Percentiles rank a stretch among this genome's conserved stretches.
Evolutionary conservation across 2,329 filamentous ascomycete species (phyloP).

Genomic region (Helotiales sp.): DNA sequence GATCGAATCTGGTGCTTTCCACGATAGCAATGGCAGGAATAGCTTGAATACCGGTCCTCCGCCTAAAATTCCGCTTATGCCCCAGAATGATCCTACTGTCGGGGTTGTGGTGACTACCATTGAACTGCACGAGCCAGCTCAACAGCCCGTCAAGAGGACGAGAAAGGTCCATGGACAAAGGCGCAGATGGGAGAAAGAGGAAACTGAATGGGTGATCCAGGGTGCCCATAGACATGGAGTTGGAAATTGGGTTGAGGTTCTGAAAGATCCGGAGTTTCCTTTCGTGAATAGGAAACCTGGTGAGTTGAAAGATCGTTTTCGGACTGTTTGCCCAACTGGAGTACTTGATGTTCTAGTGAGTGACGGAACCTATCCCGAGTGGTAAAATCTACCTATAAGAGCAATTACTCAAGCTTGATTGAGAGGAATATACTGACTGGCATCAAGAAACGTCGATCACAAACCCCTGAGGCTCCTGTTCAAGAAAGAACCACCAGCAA

Average conservation of each 20-base stretch:
- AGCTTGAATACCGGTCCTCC: conserved; percentile 40
- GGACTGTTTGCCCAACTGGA: conserved; percentile 68
- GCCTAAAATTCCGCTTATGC: conserved; percentile 26
- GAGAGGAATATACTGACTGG: conserved; percentile 59
- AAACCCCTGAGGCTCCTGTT: conserved; percentile 11
- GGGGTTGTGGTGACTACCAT: background rate
- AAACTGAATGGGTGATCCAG: conserved; percentile 65
- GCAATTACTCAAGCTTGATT: conserved; percentile 53
- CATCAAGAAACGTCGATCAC: conserved; percentile 26
- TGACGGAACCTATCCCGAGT: conserved; percentile 22
- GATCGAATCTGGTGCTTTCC: conserved; percentile 45
- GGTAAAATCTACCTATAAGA: conserved; percentile 46
- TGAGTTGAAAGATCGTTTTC: conserved; percentile 69
- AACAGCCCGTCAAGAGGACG: conserved; percentile 9
- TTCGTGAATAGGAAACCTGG: conserved; percentile 67
- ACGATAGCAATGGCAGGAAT: conserved; percentile 52
- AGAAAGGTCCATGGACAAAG: conserved; percentile 56
- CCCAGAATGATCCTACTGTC: background rate
- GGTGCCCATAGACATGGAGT: conserved; percentile 67
- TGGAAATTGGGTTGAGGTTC: conserved; percentile 68
- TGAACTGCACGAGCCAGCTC: background rate
- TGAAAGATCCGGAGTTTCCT: conserved; percentile 55
- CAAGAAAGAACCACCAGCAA: conserved; percentile 1
- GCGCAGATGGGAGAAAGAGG: conserved; percentile 68
- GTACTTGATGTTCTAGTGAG: conserved; percentile 42